Base-by-base conservation (phyloP, 2,329 filamentous ascomycete genomes). In the Aureobasidium sp. region DNA sequence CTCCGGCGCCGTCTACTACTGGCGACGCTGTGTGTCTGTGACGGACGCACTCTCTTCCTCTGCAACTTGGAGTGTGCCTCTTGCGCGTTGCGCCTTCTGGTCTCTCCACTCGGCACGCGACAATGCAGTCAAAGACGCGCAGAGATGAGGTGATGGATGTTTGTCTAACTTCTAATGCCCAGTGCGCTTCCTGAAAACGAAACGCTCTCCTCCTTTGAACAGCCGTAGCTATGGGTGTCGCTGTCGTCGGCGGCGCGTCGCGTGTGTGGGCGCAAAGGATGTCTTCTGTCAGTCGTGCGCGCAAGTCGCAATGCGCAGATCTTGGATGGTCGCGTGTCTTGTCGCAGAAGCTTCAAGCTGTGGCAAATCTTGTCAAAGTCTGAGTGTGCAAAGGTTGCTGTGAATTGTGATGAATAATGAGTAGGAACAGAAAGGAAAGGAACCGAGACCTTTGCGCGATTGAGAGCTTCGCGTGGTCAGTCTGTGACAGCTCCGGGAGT, bases 111-210 rank as follows among this genome's bases (percentile, higher is more conserved):
- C 50, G 50, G 37, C 50, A 54, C 50, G 50, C 50, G 50, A 54
- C 41, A 37, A 54, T 54, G 50, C 13, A 42, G 50, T 54, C 50
- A 54, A 42, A 42, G 13, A 54, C 36, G 50, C 50, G 50, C 37
- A 37, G 25, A 54, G 50, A 54, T 41, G 50, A 54, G 36, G 50
- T 54, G 50, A 54, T 41, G 36, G 50, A 54, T 54, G 37, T 37
- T 53, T 54, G 50, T 54, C 50, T 54, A 54, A 54, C 50, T 54
- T 54, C 50, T 54, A 54, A 54, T 29, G 25, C 37, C 50, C 45
- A 48, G 21, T 30, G 37, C 37, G 50, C 50, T 54, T 54, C 50
- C 32, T 37, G 15, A 39, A n/a, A 54, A 41, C 27, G 50, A 32
- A 54, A 54, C 21, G 50, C 36, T 54, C 25, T 54, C 50, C 50